A percentile compares a stretch with the other conserved stretches of the same genome.
Evolutionary conservation across 1,284 basidiomycete genomes (phyloP).

Genomic region (Sparassis latifolia): DNA sequence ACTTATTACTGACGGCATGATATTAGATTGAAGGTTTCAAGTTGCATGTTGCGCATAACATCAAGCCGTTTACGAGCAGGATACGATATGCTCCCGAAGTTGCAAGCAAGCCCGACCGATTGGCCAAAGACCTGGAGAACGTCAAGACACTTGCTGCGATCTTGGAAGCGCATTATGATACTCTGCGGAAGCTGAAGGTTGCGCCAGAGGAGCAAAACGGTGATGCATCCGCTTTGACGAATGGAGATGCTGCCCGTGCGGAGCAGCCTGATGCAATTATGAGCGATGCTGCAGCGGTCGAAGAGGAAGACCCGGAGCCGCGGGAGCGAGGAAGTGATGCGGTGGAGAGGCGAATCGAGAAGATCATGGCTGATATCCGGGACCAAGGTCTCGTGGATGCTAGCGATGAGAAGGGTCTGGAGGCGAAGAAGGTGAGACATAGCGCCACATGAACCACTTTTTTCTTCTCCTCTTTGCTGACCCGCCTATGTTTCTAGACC

Average conservation of each 20-base stretch:
- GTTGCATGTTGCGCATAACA: constrained; percentile 80
- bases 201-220: constrained; percentile 15
- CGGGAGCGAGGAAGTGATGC: constrained; percentile 59
- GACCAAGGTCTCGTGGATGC: constrained; percentile 54
- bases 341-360: constrained; percentile 71
- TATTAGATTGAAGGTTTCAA: constrained; percentile 88
- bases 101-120: constrained; percentile 69
- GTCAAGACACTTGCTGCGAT: constrained; percentile 63
- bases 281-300: constrained; percentile 35
- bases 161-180: constrained; percentile 64
- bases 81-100: constrained; percentile 77
- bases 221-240: constrained; percentile 10
- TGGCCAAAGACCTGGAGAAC: constrained; percentile 73
- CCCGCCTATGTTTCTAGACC: constrained; percentile 39
- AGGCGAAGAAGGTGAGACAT: constrained; percentile 57
- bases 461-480: constrained; percentile 7
- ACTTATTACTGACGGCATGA: constrained; percentile 8
- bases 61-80: constrained; percentile 71
- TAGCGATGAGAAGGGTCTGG: constrained; percentile 56
- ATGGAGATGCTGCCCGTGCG: constrained; percentile 12
- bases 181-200: constrained; percentile 41
- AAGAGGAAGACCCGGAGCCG: constrained; percentile 50
- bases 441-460: constrained; percentile 47
- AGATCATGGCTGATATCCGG: constrained; percentile 59
- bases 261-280: constrained; percentile 38